Percentiles rank a stretch among this genome's conserved stretches.
Evolutionary conservation across 1,139 yeast species (phyloP).

Genomic region (Yamadazyma taylorii): DNA sequence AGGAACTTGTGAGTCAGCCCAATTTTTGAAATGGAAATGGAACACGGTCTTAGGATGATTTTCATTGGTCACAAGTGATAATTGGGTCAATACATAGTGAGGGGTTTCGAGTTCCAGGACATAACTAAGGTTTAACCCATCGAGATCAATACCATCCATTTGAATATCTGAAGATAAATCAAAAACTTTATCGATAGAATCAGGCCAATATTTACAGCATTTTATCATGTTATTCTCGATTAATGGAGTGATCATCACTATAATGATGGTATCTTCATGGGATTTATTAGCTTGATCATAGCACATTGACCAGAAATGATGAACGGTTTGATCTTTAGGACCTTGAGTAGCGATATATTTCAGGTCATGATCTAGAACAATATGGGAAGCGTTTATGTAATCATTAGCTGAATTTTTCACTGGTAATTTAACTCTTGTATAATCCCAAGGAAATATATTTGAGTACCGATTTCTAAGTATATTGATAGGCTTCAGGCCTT

Average conservation of each 20-base stretch:
- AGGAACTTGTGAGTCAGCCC: constrained; percentile 60
- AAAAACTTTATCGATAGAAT: constrained; percentile 15
- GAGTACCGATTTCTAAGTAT: constrained; percentile 37
- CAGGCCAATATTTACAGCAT: constrained; percentile 79
- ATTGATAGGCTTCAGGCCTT: constrained; percentile 6
- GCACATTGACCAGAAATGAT: constrained; percentile 88
- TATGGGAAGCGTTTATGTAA: constrained; percentile 45
- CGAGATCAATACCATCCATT: constrained; percentile 27
- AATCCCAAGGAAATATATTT: constrained; percentile 47
- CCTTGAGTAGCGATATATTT: constrained; percentile 52
- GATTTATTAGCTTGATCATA: constrained; percentile 43
- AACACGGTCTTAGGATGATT: constrained; percentile 38
- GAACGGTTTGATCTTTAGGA: constrained; percentile 61
- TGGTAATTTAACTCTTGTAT: constrained; percentile 34
- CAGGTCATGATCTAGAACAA: constrained; percentile 19
- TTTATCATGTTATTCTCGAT: constrained; percentile 59
- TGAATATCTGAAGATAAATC: constrained; percentile 20
- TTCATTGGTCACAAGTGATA: constrained; percentile 22
- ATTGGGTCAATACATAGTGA: constrained; percentile 26
- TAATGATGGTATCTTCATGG: constrained; percentile 45
- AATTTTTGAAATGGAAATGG: constrained; percentile 53
- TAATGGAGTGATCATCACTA: constrained; percentile 88
- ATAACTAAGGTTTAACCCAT: constrained; percentile 22
- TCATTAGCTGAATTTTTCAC: constrained; percentile 15
- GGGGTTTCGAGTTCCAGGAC: constrained; percentile 18